phyloP scores from a whole-genome alignment of 345 rosid species.

The Salix purpurea region DNA sequence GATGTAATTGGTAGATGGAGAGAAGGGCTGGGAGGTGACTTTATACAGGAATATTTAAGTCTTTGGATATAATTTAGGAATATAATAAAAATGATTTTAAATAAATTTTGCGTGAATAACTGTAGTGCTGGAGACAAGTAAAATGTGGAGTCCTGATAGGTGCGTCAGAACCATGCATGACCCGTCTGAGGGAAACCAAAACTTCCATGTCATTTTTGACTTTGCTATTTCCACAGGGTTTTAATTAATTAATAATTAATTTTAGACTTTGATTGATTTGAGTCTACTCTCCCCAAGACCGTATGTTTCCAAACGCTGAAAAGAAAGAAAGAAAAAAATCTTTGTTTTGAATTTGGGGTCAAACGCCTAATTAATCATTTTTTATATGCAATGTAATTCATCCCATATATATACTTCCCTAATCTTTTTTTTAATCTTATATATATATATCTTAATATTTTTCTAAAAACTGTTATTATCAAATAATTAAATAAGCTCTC shows the following conservation, averaged over 20 bases:
- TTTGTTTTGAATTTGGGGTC: neutral
- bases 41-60: neutral
- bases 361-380: neutral
- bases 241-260: neutral
- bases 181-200: slow-evolving; percentile 25
- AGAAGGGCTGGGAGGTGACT: neutral
- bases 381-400: neutral
- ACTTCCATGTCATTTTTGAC: slow-evolving; percentile 1
- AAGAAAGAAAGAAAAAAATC: neutral
- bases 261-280: neutral
- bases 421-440: too few species aligned
- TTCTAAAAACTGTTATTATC: too few species aligned
- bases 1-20: neutral
- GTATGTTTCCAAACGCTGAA: neutral
- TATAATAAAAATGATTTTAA: neutral
- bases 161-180: slow-evolving; percentile 22
- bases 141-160: neutral
- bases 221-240: neutral
- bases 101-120: neutral
- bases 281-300: neutral
- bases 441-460: too few species aligned
- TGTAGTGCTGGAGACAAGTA: neutral
- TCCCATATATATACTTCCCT: too few species aligned
- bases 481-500: too few species aligned
- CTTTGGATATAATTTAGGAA: neutral